Percentiles rank a stretch among this genome's conserved stretches.
phyloP scores from a whole-genome alignment of 2,329 filamentous ascomycete genomes.

The Ophioceras dolichostomum region DNA sequence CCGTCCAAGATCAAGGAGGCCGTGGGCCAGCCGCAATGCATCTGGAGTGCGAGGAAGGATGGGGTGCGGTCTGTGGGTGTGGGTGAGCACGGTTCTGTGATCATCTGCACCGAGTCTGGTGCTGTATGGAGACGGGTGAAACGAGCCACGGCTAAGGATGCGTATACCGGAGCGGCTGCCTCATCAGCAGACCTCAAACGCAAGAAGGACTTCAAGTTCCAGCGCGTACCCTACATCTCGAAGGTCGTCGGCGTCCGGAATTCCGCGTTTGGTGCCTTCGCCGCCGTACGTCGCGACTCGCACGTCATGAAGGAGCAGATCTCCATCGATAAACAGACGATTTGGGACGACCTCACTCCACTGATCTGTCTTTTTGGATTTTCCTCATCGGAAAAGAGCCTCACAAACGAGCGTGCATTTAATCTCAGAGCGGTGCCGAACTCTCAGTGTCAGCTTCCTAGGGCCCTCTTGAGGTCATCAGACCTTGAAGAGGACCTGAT shows the following conservation, averaged over 20 bases:
- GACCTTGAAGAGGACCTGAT: slow-evolving; percentile 53
- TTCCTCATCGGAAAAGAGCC: slow-evolving; percentile 28
- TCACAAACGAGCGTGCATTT: too few relatives aligned
- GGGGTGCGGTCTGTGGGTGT: slow-evolving; percentile 79
- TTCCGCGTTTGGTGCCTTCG: slow-evolving; percentile 82
- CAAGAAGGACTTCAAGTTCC: slow-evolving; percentile 89
- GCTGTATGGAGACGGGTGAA: slow-evolving; percentile 87
- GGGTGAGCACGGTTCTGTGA: slow-evolving; percentile 86
- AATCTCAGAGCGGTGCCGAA: too few relatives aligned
- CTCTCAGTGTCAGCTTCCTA: too few relatives aligned
- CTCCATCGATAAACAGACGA: slow-evolving; percentile 46
- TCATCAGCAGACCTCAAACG: slow-evolving; percentile 43
- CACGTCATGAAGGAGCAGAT: slow-evolving; percentile 67
- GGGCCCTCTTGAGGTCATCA: too few relatives aligned
- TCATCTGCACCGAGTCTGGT: slow-evolving; percentile 83
- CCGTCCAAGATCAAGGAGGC: slow-evolving; percentile 80
- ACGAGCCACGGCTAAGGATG: slow-evolving; percentile 66
- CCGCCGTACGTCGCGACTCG: slow-evolving; percentile 73
- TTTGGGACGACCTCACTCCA: slow-evolving; percentile 64
- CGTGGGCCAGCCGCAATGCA: slow-evolving; percentile 62
- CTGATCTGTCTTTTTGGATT: slow-evolving; percentile 59
- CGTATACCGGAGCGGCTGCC: too few relatives aligned
- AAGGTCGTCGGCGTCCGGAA: slow-evolving; percentile 74
- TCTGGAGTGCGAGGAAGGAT: slow-evolving; percentile 83
- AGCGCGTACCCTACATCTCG: slow-evolving; percentile 78